Evolutionary conservation across 2,329 filamentous ascomycete species (phyloP).

Genomic region (Fusarium buxicola): DNA sequence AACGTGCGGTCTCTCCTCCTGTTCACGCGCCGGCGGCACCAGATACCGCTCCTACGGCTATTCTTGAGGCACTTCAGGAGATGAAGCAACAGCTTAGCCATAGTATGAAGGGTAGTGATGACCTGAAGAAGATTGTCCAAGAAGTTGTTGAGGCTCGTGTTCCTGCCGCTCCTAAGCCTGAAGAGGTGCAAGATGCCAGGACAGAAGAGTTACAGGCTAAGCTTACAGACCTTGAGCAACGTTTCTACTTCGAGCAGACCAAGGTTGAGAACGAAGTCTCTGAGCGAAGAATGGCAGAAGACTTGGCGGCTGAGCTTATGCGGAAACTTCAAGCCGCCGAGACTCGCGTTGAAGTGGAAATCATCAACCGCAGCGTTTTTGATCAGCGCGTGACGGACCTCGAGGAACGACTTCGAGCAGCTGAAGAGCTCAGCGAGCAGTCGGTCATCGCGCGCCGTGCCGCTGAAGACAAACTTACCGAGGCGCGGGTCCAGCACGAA

Average conservation of each 20-base stretch:
- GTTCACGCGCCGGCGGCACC: conserved; percentile 5
- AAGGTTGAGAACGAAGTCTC: conserved; percentile 62
- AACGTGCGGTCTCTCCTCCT: conserved; percentile 47
- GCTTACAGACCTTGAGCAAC: conserved; percentile 70
- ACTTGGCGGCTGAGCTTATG: conserved; percentile 63
- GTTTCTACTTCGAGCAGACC: conserved; percentile 59
- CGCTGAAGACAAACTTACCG: conserved; percentile 78
- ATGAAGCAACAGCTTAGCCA: conserved; percentile 63
- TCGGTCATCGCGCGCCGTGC: conserved; percentile 72
- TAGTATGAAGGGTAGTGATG: conserved; percentile 53
- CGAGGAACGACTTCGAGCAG: conserved; percentile 73
- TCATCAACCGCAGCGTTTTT: conserved; percentile 68
- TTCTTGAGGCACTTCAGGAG: conserved; percentile 75
- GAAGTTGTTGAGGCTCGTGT: conserved; percentile 70
- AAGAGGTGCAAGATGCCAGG: conserved; percentile 65
- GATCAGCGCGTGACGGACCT: conserved; percentile 74
- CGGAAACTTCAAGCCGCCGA: conserved; percentile 68
- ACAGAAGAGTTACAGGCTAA: conserved; percentile 70
- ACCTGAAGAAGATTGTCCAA: conserved; percentile 72
- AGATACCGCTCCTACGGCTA: conserved; percentile 51
- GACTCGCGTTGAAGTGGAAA: conserved; percentile 69
- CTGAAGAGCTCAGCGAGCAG: conserved; percentile 72
- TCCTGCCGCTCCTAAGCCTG: conserved; percentile 61
- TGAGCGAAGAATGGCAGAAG: conserved; percentile 64
- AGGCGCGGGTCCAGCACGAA: conserved; percentile 76